Evolutionary conservation across 768 basidiomycete species (phyloP), one percentile per base, ranked within the genome.

Genomic region (Chiua virens): DNA sequence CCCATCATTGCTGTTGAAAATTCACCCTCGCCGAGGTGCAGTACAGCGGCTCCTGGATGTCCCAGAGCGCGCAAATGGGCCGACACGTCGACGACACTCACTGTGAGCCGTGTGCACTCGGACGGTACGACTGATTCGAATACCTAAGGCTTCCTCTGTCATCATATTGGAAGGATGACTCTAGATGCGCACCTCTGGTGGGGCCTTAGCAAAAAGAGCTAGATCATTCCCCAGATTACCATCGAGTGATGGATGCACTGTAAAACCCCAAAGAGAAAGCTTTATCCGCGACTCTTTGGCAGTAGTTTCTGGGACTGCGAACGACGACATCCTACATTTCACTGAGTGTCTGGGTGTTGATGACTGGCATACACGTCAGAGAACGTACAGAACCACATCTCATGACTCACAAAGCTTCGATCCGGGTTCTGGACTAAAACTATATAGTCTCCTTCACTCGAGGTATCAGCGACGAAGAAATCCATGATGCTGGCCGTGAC

Each of bases 81-180:
- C 0, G 90, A 88, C 10, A 83, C 79, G 59, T 94, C 87, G 17
- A 72, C 52, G 20, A 93, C 60, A 55, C 77, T 80, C 30, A 95
- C 53, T n/a, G 77, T 73, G 22, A 98, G 69, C 11, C 75, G 73
- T 7, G 93, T 98, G 38, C 87, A 72, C 65, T 98, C 97, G 49
- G 79, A 92, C 2, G 97, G 97, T 15, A 93, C 82, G 13, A 97
- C 93, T 21, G 92, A 80, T 67, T 95, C 95, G 62, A 99, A 99
- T 1, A 89, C 87, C 93, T 84, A 53, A 7, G 32, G 42, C 17
- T 25, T 42, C 23, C 18, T 27, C 21, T 52, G 37, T 36, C 23
- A 27, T 44, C 53, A 42, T 54, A 46, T 21, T 18, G 34, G 18
- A 15, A 10, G 41, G 39, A 47, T 36, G 23, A 28, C 45, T 43